Evolutionary conservation across 768 basidiomycete genomes (phyloP).

Genomic region (Filobasidium wieringae): DNA sequence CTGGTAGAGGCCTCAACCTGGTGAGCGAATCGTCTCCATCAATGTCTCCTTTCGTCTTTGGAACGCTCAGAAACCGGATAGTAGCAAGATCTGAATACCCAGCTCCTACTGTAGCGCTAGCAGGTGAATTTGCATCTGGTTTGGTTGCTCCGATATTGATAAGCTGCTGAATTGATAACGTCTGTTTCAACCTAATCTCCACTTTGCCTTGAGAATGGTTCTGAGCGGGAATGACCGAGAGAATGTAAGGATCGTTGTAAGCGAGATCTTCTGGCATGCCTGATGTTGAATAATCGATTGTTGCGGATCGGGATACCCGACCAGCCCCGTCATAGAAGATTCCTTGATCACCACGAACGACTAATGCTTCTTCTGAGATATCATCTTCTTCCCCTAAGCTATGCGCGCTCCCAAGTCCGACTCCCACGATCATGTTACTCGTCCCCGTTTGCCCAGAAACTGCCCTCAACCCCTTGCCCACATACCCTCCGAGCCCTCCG

Average conservation of each 20-base stretch:
- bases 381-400: background rate
- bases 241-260: conserved; percentile 31
- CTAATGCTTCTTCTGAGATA: background rate
- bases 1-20: background rate
- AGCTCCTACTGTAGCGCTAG: conserved; percentile 24
- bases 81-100: background rate
- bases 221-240: conserved; percentile 23
- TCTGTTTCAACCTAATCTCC: conserved; percentile 27
- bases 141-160: conserved; percentile 1
- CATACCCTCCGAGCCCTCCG: conserved; percentile 36
- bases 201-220: conserved; percentile 12
- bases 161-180: conserved; percentile 20
- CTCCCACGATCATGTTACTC: background rate
- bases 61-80: conserved; percentile 55
- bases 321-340: conserved; percentile 29
- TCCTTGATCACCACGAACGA: conserved; percentile 18
- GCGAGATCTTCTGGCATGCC: conserved; percentile 30
- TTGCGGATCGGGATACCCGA: conserved; percentile 19
- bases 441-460: background rate
- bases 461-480: conserved; percentile 28
- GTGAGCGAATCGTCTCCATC: background rate
- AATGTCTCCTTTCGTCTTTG: background rate
- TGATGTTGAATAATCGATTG: conserved; percentile 23
- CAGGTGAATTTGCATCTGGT: conserved; percentile 26
- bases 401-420: background rate